Base-by-base conservation (phyloP, 495 filamentous ascomycete genomes). In the Penicillium waksmanii region DNA sequence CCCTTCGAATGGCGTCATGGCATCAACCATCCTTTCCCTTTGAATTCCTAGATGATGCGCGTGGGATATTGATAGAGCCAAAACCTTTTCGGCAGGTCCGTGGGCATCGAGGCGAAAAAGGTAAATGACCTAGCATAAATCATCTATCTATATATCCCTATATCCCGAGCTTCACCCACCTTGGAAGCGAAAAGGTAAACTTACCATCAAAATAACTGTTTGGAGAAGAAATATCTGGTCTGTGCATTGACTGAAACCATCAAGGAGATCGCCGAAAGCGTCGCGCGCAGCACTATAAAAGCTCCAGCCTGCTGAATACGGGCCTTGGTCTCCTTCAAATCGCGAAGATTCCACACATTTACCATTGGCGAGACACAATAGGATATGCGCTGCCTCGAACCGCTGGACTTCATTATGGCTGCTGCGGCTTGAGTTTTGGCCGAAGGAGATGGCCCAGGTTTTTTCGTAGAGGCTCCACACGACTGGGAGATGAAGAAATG, bases 231-330 rank as follows among this genome's bases (percentile, higher is more conserved):
- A 38, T 12, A 66, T 56, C 12, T 66, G 70, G 47, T 68, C 52
- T 5, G 44, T 48, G 35, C 55, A 66, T n/a, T 62, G 50, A 34
- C 49, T 43, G n/a, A 70, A 68, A 18, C 60, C 57, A 21, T 62
- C 51, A 0, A 70, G 31, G 5, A 68, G 51, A 35, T 69, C 67
- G 2, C 69, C 69, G 21, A 68, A 66, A 0, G 66, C 56, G 2
- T 70, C 67, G 21, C 58, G 43, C 4, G 67, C 63, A 15, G 70
- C 70, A 21, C 54, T 55, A 31, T 68, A 73, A 0, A 73, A 48
- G 38, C 65, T 73, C 67, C 67, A 70, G 8, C 67, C 67, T 25
- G 65, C 67, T 13, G 69, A 72, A 53, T 70, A 63, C 13, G 56
- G 59, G 0, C 61, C 59, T 1, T 62, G 57, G 13, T 61, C 53